Conservation (phyloP, 805 yeast genomes). For the Ogataea sp. region DNA sequence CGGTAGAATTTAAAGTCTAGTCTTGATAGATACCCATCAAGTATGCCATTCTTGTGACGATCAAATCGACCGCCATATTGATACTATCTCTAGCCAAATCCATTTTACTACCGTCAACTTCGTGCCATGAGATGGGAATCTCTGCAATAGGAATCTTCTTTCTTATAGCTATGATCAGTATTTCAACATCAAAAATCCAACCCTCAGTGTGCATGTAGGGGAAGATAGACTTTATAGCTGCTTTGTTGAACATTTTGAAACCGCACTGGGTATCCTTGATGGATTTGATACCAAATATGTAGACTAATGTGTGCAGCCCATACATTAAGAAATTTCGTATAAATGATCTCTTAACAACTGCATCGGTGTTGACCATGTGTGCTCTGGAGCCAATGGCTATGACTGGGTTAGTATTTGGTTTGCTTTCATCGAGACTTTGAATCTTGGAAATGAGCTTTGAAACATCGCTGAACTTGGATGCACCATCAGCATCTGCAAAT, state of each 20-base stretch:
- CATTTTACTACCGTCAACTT: constrained; percentile 90
- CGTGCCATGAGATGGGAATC: constrained; percentile 92
- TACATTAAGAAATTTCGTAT: constrained; percentile 89
- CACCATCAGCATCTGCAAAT: constrained; percentile 98
- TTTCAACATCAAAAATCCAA: constrained; percentile 97
- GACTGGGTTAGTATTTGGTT: constrained; percentile 32
- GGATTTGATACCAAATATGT: constrained; percentile 77
- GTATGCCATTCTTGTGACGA: constrained; percentile 86
- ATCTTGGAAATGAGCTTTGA: constrained; percentile 39
- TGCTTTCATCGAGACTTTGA: constrained; percentile 13
- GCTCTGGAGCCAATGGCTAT: constrained; percentile 91
- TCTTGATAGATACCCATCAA: constrained; percentile 66
- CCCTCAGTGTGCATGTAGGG: constrained; percentile 95
- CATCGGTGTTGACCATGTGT: constrained; percentile 92
- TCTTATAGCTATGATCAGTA: constrained; percentile 69
- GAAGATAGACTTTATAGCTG: constrained; percentile 57
- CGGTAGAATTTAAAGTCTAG: background rate
- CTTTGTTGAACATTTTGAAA: constrained; percentile 79
- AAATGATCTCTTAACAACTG: constrained; percentile 89
- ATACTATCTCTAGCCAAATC: constrained; percentile 87
- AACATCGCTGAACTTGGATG: constrained; percentile 72
- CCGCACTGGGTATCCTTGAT: constrained; percentile 97
- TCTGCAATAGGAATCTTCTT: constrained; percentile 64
- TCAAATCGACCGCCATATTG: constrained; percentile 88
- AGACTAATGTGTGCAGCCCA: constrained; percentile 81